Conservation (phyloP, 805 yeast species). For the Teunomyces kruisii region DNA sequence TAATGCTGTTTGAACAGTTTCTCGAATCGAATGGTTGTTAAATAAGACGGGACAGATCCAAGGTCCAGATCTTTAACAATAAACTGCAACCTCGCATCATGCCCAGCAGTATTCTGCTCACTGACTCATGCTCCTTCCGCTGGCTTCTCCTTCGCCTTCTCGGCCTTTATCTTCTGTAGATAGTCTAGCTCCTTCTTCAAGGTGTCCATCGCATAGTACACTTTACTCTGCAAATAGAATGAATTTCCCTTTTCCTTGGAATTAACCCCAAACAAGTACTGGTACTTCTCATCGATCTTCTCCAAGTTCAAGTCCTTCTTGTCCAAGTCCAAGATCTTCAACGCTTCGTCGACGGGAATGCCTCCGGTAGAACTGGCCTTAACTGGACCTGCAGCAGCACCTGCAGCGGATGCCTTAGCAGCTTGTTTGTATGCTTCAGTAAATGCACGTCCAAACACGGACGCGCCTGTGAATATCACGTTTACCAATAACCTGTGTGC, state of each 20-base stretch:
- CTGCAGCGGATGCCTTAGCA: constrained; percentile 82
- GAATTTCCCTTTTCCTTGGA: constrained; percentile 95
- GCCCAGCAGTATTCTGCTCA: not conserved
- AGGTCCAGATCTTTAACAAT: no score
- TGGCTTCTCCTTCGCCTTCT: constrained; percentile 19
- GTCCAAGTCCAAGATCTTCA: constrained; percentile 84
- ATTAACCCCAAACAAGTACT: constrained; percentile 82
- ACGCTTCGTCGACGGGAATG: constrained; percentile 83
- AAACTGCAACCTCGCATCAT: no score
- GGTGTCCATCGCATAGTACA: constrained; percentile 91
- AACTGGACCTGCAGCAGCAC: constrained; percentile 31
- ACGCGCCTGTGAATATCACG: constrained; percentile 90
- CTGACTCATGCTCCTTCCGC: not conserved
- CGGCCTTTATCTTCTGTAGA: constrained; percentile 43
- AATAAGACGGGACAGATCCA: not conserved
- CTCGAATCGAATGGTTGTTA: not conserved
- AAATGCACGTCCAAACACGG: constrained; percentile 94
- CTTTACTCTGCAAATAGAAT: constrained; percentile 89
- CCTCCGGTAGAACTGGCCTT: constrained; percentile 67
- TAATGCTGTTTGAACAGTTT: not conserved
- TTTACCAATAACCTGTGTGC: constrained; percentile 91
- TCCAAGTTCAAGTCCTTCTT: constrained; percentile 52
- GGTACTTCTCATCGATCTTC: constrained; percentile 67
- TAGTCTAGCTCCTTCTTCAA: constrained; percentile 74
- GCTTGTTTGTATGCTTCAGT: constrained; percentile 97